Base-by-base conservation (phyloP, 2,329 filamentous ascomycete species). In the Scedosporium boydii region DNA sequence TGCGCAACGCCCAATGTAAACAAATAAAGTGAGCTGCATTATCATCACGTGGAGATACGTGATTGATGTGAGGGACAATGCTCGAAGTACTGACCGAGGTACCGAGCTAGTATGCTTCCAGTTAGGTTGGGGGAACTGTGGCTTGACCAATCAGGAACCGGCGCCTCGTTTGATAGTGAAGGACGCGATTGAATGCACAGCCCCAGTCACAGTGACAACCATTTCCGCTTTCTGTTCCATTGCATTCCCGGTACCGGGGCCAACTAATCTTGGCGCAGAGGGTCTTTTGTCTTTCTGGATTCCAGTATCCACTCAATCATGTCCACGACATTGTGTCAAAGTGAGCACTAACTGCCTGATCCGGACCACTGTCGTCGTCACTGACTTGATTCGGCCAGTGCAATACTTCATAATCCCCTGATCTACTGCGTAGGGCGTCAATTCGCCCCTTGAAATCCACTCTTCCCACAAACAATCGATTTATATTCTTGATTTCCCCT, bases 21-120 rank as follows among this genome's bases (percentile, higher is more conserved):
- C 59, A 61, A 61, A 61, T 61, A 61, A 51, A 59, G n/a, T 38
- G 42, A 53, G 16, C 29, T 23, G 48, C 12, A 10, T 61, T 61
- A 61, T 61, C 59, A 6, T 34, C 59, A 61, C 59, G 59, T 61
- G 59, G 27, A 10, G 48, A 56, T 61, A 61, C n/a, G 27, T 6
- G 27, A 29, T 6, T 29, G 6, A 29, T 29, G 27, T 29, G 34
- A 38, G 34, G 34, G 6, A 6, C 27, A 6, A 3, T 29, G 27
- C 6, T 23, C 29, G 7, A 7, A 34, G 29, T 34, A 34, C 29
- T 7, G 29, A 38, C 10, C 34, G 10, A 38, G 9, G 34, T 38
- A 38, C 34, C 34, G 34, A 4, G 34, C 34, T 38, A 38, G 34
- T 9, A 38, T 38, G 9, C 34, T 38, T 38, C 6, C 29, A 9